Conservation (phyloP, 2,329 filamentous ascomycete species). For the Aspergillus sp. region DNA sequence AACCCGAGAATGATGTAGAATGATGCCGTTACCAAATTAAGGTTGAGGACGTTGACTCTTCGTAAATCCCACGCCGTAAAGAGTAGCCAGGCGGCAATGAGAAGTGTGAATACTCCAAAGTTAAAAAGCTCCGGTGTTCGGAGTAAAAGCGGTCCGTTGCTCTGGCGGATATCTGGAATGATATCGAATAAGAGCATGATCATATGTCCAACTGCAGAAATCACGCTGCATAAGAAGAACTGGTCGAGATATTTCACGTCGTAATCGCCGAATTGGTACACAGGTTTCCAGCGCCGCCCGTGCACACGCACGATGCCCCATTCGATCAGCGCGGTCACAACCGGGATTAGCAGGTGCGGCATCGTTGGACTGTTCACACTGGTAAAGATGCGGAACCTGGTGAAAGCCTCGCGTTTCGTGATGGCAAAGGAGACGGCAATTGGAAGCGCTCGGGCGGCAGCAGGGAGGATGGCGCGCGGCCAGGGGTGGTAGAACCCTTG, state of each 20-base stretch:
- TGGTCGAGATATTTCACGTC: background rate
- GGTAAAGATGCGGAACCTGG: too few species aligned
- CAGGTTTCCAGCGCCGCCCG: background rate
- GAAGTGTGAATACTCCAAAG: background rate
- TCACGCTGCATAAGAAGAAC: background rate
- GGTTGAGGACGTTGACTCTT: background rate
- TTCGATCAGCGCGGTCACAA: background rate
- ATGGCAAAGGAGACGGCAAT: background rate
- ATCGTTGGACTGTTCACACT: too few species aligned
- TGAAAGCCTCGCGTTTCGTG: too few species aligned
- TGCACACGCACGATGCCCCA: background rate
- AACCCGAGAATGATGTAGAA: background rate
- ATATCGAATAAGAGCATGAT: background rate
- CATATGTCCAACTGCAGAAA: background rate
- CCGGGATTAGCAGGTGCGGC: background rate
- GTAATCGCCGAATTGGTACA: background rate
- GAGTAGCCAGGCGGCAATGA: background rate
- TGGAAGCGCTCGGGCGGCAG: background rate
- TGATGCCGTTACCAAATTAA: background rate
- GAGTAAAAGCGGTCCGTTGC: background rate
- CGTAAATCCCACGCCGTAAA: slow-evolving; percentile 6
- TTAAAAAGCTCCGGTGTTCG: background rate
- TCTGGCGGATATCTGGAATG: background rate
- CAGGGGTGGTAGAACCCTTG: slow-evolving; percentile 2
- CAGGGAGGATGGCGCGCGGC: background rate